Evolutionary conservation across 139 green algal species (phyloP).

Genomic region (Mychonastes homosphaera): DNA sequence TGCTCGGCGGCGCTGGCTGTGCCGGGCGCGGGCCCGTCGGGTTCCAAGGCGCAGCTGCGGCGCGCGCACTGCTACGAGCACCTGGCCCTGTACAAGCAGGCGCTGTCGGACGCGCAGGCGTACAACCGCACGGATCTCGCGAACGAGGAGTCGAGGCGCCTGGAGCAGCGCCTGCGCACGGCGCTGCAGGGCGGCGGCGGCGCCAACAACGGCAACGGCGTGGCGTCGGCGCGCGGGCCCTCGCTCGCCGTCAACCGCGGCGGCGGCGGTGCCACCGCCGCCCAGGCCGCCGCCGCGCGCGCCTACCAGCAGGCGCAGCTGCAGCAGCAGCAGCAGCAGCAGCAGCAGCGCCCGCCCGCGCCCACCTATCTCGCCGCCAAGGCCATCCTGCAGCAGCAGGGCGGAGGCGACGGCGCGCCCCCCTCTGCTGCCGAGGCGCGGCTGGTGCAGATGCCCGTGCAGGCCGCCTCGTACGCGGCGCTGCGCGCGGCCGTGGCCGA

Average conservation of each 20-base stretch:
- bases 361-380: background rate
- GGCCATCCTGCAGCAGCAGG: background rate
- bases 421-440: too few relatives aligned
- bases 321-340: slow-evolving; percentile 5
- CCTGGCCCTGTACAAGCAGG: slow-evolving; percentile 64
- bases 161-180: slow-evolving; percentile 60
- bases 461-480: slow-evolving; percentile 1
- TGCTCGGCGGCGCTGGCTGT: background rate
- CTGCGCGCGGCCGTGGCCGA: too few relatives aligned
- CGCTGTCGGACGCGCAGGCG: slow-evolving; percentile 55
- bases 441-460: too few relatives aligned
- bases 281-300: background rate
- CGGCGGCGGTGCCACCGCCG: background rate
- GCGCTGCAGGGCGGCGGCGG: slow-evolving; percentile 28
- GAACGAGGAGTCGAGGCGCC: slow-evolving; percentile 45
- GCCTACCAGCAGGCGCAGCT: slow-evolving; percentile 5
- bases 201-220: slow-evolving; percentile 17
- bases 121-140: slow-evolving; percentile 30
- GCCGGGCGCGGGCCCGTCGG: too few relatives aligned
- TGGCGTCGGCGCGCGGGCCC: slow-evolving; percentile 1
- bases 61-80: slow-evolving; percentile 65
- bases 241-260: slow-evolving; percentile 10
- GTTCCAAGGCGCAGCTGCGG: slow-evolving; percentile 45
- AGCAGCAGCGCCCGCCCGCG: background rate
- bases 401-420: too few relatives aligned